Evolutionary conservation across 2,329 filamentous ascomycete genomes (phyloP).

Genomic region (Hypomyces perniciosus): DNA sequence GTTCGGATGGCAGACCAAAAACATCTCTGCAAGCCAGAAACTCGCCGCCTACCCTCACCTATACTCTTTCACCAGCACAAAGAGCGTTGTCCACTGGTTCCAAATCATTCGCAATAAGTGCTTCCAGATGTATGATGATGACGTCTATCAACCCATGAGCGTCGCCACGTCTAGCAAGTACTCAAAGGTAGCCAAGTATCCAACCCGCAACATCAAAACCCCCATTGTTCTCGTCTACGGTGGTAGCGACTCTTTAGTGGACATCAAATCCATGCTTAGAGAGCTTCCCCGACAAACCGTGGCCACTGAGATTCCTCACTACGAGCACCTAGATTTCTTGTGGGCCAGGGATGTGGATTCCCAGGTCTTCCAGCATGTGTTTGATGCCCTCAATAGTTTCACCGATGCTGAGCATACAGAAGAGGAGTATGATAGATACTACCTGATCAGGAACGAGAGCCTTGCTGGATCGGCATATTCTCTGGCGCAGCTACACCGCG

Average conservation of each 20-base stretch:
- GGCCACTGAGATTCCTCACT: slow-evolving; percentile 81
- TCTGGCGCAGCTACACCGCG: slow-evolving; percentile 21
- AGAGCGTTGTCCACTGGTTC: slow-evolving; percentile 98
- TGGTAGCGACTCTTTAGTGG: slow-evolving; percentile 86
- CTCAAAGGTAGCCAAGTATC: slow-evolving; percentile 94
- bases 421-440: slow-evolving; percentile 56
- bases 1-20: slow-evolving; percentile 82
- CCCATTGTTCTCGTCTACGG: slow-evolving; percentile 92
- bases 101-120: slow-evolving; percentile 95
- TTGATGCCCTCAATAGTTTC: slow-evolving; percentile 76
- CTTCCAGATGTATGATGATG: slow-evolving; percentile 98
- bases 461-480: slow-evolving; percentile 35
- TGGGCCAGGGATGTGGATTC: slow-evolving; percentile 83
- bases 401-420: slow-evolving; percentile 50
- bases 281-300: slow-evolving; percentile 81
- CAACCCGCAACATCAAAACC: slow-evolving; percentile 93
- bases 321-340: slow-evolving; percentile 94
- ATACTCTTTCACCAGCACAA: slow-evolving; percentile 94
- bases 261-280: slow-evolving; percentile 86
- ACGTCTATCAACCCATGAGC: slow-evolving; percentile 71
- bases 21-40: slow-evolving; percentile 83
- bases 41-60: slow-evolving; percentile 92
- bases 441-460: slow-evolving; percentile 44
- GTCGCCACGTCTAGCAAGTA: slow-evolving; percentile 70
- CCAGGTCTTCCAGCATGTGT: slow-evolving; percentile 85